These are phyloP conservation scores for Wallemia ichthyophaga DNA, from an alignment of 1,284 basidiomycete genomes.

Conservation along the genomic window DNA sequence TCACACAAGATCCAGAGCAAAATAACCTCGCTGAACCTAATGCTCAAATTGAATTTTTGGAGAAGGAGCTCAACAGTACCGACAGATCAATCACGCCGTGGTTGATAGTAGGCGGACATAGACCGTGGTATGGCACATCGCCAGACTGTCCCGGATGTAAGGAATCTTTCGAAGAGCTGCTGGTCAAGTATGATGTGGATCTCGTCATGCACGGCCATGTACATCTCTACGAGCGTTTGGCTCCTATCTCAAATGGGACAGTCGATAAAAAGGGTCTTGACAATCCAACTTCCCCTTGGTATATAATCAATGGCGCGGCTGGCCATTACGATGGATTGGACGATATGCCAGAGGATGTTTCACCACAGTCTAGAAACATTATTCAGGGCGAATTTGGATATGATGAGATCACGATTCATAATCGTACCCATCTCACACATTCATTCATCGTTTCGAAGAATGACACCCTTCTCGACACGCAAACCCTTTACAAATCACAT, in stretches of 20 bases:
- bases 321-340: conserved; percentile 1
- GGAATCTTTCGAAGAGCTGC: conserved; percentile 13
- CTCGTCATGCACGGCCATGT: conserved; percentile 14
- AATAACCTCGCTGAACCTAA: conserved; percentile 4
- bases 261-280: conserved; percentile 7
- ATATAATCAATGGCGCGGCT: not conserved
- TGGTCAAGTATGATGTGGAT: conserved; percentile 15
- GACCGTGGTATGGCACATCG: conserved; percentile 11
- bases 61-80: conserved; percentile 14
- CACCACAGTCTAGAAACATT: not conserved
- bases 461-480: conserved; percentile 8
- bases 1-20: conserved; percentile 7
- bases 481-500: conserved; percentile 7
- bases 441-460: conserved; percentile 9
- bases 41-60: conserved; percentile 9
- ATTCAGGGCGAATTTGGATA: not conserved
- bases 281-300: conserved; percentile 8
- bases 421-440: conserved; percentile 9
- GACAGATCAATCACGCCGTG: conserved; percentile 16
- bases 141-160: conserved; percentile 11
- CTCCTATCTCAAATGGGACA: conserved; percentile 12
- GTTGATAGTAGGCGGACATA: conserved; percentile 15
- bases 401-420: conserved; percentile 10
- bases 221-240: conserved; percentile 15
- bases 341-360: not conserved